Percentiles rank a stretch among this genome's conserved stretches.
Evolutionary conservation across 1,284 basidiomycete species (phyloP).

Genomic region (Rugosomyces carneus): DNA sequence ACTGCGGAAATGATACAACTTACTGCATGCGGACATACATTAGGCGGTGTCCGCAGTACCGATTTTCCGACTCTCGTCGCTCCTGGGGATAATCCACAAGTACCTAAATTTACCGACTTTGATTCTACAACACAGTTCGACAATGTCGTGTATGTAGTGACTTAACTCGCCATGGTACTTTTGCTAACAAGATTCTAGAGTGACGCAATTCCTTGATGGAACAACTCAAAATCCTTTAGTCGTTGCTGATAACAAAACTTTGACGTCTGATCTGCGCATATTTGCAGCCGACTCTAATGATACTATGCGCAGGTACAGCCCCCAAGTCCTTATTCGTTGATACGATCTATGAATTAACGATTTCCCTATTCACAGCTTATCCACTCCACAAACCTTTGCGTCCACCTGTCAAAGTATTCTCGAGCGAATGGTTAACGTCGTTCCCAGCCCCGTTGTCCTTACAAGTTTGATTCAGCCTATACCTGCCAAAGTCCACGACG

Average conservation of each 20-base stretch:
- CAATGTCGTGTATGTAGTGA: constrained; percentile 18
- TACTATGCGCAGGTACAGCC: constrained; percentile 22
- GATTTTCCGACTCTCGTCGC: constrained; percentile 25
- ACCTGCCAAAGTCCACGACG: constrained; percentile 23
- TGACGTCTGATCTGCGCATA: constrained; percentile 25
- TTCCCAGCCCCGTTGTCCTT: constrained; percentile 21
- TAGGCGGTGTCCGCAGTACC: constrained; percentile 27
- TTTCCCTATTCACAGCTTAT: constrained; percentile 11
- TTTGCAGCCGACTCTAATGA: constrained; percentile 24
- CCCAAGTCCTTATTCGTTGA: not conserved
- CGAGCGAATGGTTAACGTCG: constrained; percentile 25
- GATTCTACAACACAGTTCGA: constrained; percentile 22
- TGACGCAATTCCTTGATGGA: constrained; percentile 25
- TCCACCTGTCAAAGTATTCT: constrained; percentile 21
- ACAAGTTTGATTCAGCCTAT: constrained; percentile 21
- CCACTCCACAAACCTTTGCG: constrained; percentile 16
- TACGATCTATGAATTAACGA: not conserved
- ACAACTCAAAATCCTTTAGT: constrained; percentile 25
- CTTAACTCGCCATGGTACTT: not conserved
- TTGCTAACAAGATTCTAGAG: constrained; percentile 12
- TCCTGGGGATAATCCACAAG: constrained; percentile 11
- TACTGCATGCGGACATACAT: constrained; percentile 27
- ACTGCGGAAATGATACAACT: constrained; percentile 28
- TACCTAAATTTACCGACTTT: constrained; percentile 17
- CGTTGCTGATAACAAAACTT: constrained; percentile 20